These are phyloP conservation scores for Linnemannia hyalina DNA, from an alignment of 192 early-diverging fungal species.

Conservation along the genomic window DNA sequence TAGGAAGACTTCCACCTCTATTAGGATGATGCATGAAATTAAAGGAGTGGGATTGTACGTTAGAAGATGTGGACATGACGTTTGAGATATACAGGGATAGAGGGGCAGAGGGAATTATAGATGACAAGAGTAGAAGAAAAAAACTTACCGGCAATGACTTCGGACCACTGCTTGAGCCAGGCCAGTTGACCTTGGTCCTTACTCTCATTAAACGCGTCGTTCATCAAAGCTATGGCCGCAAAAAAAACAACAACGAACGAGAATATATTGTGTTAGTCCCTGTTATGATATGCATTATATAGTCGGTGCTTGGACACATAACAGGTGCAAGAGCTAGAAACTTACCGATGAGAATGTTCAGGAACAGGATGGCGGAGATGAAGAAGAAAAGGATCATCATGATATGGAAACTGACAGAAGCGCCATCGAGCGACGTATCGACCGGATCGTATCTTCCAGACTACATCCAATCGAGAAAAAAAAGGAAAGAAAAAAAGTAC, in stretches of 20 bases:
- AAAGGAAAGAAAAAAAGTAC: neutral
- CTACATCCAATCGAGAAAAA: conserved; percentile 8
- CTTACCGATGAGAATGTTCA: conserved; percentile 54
- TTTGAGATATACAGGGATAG: neutral
- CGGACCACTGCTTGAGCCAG: conserved; percentile 54
- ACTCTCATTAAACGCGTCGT: conserved; percentile 49
- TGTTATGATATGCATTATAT: neutral
- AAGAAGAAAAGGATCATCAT: conserved; percentile 57
- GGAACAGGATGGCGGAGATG: conserved; percentile 43
- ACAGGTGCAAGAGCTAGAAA: neutral
- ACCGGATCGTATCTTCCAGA: conserved; percentile 48
- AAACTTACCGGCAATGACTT: conserved; percentile 42
- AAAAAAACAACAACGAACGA: neutral
- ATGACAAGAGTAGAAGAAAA: neutral
- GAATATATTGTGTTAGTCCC: neutral
- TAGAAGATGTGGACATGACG: neutral
- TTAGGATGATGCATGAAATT: neutral
- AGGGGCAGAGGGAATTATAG: neutral
- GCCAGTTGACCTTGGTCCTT: conserved; percentile 44
- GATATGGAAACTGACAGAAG: conserved; percentile 30
- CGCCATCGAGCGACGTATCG: neutral
- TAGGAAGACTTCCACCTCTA: conserved; percentile 45
- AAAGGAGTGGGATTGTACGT: neutral
- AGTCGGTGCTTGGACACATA: neutral
- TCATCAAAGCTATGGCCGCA: conserved; percentile 38